Evolutionary conservation across 305 asterid species (phyloP).

Genomic region (Striga hermonthica): DNA sequence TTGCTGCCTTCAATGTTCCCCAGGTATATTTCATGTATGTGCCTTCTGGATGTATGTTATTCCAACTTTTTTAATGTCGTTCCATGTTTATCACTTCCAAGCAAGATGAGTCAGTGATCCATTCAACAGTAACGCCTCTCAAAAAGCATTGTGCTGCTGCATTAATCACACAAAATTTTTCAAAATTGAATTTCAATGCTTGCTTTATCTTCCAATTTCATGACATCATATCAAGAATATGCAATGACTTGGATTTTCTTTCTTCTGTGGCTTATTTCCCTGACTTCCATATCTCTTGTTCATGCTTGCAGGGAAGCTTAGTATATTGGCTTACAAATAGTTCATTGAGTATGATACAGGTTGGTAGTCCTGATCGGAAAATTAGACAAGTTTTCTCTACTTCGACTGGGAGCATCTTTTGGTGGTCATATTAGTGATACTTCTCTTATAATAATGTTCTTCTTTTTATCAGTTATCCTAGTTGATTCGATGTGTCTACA

Average conservation of each 20-base stretch:
- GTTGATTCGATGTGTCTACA: neutral
- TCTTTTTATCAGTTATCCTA: no score
- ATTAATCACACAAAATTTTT: neutral
- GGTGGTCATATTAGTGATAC: no score
- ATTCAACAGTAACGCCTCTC: conserved; percentile 14
- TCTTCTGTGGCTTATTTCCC: conserved; percentile 18
- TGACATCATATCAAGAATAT: conserved; percentile 4
- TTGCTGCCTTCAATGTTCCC: conserved; percentile 59
- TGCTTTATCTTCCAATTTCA: conserved; percentile 13
- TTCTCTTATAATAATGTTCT: no score
- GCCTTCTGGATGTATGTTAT: conserved; percentile 9
- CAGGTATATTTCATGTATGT: conserved; percentile 51
- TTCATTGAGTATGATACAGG: conserved; percentile 63
- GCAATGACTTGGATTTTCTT: conserved; percentile 3
- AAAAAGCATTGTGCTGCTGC: neutral
- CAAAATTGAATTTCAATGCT: neutral
- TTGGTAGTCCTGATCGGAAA: conserved; percentile 31
- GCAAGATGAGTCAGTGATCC: neutral
- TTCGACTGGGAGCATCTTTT: no score
- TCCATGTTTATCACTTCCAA: conserved; percentile 26
- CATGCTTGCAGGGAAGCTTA: conserved; percentile 73
- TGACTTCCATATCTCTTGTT: conserved; percentile 11
- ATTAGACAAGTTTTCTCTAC: neutral
- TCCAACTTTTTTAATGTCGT: conserved; percentile 19
- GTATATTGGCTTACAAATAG: conserved; percentile 83